A percentile compares a stretch with the other conserved stretches of the same genome.
These are phyloP conservation scores for Cadophora luteo-olivacea DNA, from an alignment of 2,329 filamentous ascomycete genomes.

Conservation along the genomic window DNA sequence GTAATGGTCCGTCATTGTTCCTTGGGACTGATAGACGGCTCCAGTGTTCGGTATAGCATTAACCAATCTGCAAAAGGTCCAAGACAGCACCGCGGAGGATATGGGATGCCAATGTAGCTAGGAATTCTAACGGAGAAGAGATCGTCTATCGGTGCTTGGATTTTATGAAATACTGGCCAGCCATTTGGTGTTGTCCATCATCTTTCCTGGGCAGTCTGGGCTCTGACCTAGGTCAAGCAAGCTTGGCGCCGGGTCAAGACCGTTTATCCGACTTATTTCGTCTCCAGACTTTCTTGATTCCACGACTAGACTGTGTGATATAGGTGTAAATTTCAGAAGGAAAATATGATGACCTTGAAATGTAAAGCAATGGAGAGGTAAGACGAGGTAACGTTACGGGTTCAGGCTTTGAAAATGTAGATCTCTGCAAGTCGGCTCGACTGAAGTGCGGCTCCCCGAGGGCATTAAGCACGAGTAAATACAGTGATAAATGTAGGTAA, in stretches of 20 bases:
- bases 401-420: not conserved
- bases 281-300: not conserved
- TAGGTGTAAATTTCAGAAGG: not conserved
- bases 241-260: slow-evolving; percentile 1
- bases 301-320: not conserved
- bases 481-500: not conserved
- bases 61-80: not conserved
- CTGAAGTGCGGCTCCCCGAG: not conserved
- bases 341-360: not conserved
- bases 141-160: not conserved
- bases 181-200: not conserved
- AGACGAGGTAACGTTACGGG: too few relatives aligned
- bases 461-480: not conserved
- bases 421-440: not conserved
- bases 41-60: not conserved
- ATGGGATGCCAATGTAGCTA: not conserved
- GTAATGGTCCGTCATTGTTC: not conserved
- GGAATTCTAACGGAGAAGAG: not conserved
- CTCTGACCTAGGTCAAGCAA: slow-evolving; percentile 13
- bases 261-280: not conserved
- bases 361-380: not conserved
- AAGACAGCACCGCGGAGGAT: not conserved
- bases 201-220: slow-evolving; percentile 5
- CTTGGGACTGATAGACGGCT: not conserved
- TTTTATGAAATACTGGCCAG: not conserved